Conservation (phyloP, 495 filamentous ascomycete genomes). For the Daldinia bambusicola region DNA sequence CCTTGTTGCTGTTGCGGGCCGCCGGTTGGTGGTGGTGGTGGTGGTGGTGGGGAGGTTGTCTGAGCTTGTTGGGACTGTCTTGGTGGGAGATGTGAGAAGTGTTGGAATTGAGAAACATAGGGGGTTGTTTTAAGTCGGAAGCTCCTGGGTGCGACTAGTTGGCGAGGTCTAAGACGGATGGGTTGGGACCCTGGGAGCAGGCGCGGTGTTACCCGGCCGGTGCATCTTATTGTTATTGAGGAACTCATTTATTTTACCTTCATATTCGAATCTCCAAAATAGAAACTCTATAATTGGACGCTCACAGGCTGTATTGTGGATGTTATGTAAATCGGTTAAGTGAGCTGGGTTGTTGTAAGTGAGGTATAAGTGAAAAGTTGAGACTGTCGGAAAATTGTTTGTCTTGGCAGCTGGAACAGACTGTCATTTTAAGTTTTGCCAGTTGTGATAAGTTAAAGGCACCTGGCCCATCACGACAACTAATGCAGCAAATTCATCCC, state of each 20-base stretch:
- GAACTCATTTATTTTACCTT: slow-evolving; percentile 36
- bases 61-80: slow-evolving; percentile 4
- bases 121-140: neutral
- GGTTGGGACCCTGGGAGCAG: slow-evolving; percentile 11
- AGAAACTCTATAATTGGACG: neutral
- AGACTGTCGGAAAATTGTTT: neutral
- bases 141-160: neutral
- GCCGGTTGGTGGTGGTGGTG: neutral
- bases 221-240: slow-evolving; percentile 38
- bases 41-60: neutral
- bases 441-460: neutral
- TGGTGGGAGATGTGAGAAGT: slow-evolving; percentile 11
- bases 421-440: neutral
- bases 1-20: neutral
- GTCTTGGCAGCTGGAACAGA: neutral
- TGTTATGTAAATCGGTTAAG: neutral
- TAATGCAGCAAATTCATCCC: neutral
- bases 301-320: neutral
- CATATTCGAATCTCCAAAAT: slow-evolving; percentile 2
- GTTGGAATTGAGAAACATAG: neutral
- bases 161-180: neutral
- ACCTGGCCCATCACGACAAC: neutral
- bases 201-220: slow-evolving; percentile 30
- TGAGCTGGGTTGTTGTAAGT: neutral
- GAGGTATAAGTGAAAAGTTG: neutral